Conservation (phyloP, 106 monocot species). For the Allium cepa region DNA sequence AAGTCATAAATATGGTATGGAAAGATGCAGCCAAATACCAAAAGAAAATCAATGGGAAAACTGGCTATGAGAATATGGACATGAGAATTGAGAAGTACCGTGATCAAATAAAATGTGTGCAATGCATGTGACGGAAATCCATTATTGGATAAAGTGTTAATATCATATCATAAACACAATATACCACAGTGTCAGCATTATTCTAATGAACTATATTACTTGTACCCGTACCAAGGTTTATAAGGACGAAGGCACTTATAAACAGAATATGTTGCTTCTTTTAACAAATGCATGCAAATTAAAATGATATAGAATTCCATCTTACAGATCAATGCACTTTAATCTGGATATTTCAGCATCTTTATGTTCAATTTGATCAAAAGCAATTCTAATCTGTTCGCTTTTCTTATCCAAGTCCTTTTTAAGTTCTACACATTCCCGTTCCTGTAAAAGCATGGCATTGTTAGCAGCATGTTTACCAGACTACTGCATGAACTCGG, state of each 20-base stretch:
- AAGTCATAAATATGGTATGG: not conserved
- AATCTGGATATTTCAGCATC: constrained; percentile 54
- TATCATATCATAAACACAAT: not conserved
- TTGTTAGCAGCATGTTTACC: not conserved
- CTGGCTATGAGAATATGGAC: no score
- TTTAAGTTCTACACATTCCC: constrained; percentile 39
- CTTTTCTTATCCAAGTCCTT: constrained; percentile 44
- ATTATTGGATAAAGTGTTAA: not conserved
- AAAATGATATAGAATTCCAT: not conserved
- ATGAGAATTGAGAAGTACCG: no score
- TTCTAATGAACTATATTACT: not conserved
- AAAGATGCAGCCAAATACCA: not conserved
- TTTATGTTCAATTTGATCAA: constrained; percentile 34
- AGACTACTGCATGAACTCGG: not conserved
- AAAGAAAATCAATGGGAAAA: not conserved
- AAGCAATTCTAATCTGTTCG: constrained; percentile 34
- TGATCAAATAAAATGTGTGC: not conserved
- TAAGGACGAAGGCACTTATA: not conserved
- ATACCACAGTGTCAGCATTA: not conserved
- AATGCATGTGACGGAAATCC: not conserved
- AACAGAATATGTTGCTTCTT: not conserved
- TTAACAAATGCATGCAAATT: not conserved
- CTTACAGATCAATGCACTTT: constrained; percentile 49
- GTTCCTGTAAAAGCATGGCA: constrained; percentile 27
- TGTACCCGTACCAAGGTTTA: not conserved